A percentile compares a stretch with the other conserved stretches of the same genome.
Conservation (phyloP, 768 basidiomycete genomes). For the Dacryopinax spathularia region DNA sequence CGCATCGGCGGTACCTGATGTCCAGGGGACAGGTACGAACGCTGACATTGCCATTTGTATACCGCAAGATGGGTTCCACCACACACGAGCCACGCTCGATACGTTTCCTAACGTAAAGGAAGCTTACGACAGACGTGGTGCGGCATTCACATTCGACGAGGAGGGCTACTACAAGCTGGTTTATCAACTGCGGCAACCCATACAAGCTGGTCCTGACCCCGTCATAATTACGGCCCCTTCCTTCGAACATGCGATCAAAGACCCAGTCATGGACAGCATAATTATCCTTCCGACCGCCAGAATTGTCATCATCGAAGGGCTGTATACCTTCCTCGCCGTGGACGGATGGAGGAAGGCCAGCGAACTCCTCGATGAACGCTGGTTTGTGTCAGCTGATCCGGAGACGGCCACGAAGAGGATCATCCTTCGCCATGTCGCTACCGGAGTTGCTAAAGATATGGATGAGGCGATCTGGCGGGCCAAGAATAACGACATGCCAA, state of each 20-base stretch:
- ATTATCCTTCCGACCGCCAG: constrained; percentile 49
- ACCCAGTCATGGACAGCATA: constrained; percentile 52
- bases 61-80: constrained; percentile 86
- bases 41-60: constrained; percentile 44
- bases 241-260: constrained; percentile 79
- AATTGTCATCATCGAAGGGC: constrained; percentile 74
- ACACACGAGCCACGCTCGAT: constrained; percentile 64
- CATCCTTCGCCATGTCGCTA: constrained; percentile 58
- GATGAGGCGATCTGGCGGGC: constrained; percentile 57
- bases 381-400: constrained; percentile 51
- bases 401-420: constrained; percentile 45
- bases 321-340: constrained; percentile 69
- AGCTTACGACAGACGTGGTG: constrained; percentile 68
- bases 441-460: constrained; percentile 51
- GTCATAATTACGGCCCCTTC: constrained; percentile 47
- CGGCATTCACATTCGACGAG: constrained; percentile 84
- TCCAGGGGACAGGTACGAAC: constrained; percentile 6
- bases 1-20: constrained; percentile 4
- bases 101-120: constrained; percentile 56
- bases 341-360: constrained; percentile 60
- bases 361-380: constrained; percentile 56
- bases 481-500: constrained; percentile 64
- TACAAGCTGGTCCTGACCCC: constrained; percentile 3
- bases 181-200: constrained; percentile 35
- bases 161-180: constrained; percentile 57